phyloP scores from a whole-genome alignment of 2,329 filamentous ascomycete species.

The Mollisia scopiformis region DNA sequence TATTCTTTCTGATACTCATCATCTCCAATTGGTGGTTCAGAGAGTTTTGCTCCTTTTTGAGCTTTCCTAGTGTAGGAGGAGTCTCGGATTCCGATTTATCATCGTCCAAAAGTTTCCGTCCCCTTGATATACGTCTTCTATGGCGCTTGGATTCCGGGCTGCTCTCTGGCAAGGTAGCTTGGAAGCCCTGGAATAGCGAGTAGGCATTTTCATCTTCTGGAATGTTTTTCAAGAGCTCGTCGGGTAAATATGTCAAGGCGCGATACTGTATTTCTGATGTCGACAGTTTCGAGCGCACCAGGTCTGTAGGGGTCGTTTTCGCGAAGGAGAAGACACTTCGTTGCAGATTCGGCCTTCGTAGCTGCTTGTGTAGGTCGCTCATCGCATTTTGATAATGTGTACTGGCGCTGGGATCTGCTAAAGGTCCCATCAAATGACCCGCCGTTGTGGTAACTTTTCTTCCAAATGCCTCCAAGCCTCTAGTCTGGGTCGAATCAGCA shows the following conservation, averaged over 20 bases:
- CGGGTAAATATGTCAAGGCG: conserved; percentile 83
- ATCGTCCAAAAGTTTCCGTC: conserved; percentile 75
- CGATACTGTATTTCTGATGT: conserved; percentile 92
- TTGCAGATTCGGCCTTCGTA: conserved; percentile 82
- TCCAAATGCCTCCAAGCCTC: conserved; percentile 88
- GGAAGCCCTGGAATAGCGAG: conserved; percentile 95
- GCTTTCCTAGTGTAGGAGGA: conserved; percentile 68
- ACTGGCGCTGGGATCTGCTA: conserved; percentile 56
- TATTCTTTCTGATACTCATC: conserved; percentile 91
- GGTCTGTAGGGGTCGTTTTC: conserved; percentile 87
- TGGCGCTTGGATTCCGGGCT: conserved; percentile 72
- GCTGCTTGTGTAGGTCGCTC: conserved; percentile 85
- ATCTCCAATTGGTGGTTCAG: conserved; percentile 88
- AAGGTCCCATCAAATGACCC: conserved; percentile 80
- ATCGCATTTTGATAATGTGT: conserved; percentile 85
- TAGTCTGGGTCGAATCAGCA: conserved; percentile 58
- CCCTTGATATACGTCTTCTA: conserved; percentile 70
- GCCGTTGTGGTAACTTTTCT: conserved; percentile 95
- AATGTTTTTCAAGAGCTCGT: conserved; percentile 87
- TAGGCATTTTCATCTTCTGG: conserved; percentile 85
- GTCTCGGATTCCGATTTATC: conserved; percentile 56
- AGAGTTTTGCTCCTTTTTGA: conserved; percentile 79
- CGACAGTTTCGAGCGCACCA: conserved; percentile 90
- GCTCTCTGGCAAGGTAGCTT: conserved; percentile 79
- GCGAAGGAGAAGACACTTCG: conserved; percentile 90